Base-by-base conservation (phyloP, 2,329 filamentous ascomycete genomes). In the Stagonosporopsis chrysanthemi region DNA sequence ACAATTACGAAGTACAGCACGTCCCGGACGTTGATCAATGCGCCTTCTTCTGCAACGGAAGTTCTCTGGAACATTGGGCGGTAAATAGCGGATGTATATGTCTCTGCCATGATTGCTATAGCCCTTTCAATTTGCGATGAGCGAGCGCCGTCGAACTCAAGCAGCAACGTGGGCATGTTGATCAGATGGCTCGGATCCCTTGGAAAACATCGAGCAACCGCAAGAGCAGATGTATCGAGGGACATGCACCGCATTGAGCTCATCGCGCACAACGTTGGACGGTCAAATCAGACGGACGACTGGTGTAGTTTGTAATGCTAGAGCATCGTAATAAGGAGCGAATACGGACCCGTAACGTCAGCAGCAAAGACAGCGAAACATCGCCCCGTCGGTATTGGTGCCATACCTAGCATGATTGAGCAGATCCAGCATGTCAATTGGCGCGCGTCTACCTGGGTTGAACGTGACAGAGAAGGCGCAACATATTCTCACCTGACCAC, bases 1-100 rank as follows among this genome's bases (percentile, higher is more conserved):
- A 53, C 36, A 35, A 43, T 26, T 33, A 28, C 35, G 48, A 35
- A 43, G 19, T 33, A 28, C 35, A 54, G 49, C 54, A 57, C 23
- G 43, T n/a, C n/a, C 48, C 43, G 4, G 15, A 44, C 14, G 19
- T 14, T 40, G 48, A 49, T 33, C 48, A 43, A 24, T 31, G 48
- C 43, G 48, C 36, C 3, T 40, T 26, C 9, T 26, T 26, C 22
- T 15, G 29, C 14, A 26, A 36, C 7, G 36, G n/a, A 33, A 17
- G 6, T 28, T 50, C 23, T 15, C 46, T 14, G 17, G 15, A 36
- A 24, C n/a, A 45, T 24, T 12, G 26, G 41, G 45, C 46, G 26
- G 52, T 40, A 29, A 41, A 35, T 35, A 14, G 7, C 7, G 28
- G 29, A 26, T 38, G 26, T 28, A 29, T n/a, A 5, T 28, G 23